Conservation (phyloP, 2,329 filamentous ascomycete genomes). For the Calonectria hongkongensis region DNA sequence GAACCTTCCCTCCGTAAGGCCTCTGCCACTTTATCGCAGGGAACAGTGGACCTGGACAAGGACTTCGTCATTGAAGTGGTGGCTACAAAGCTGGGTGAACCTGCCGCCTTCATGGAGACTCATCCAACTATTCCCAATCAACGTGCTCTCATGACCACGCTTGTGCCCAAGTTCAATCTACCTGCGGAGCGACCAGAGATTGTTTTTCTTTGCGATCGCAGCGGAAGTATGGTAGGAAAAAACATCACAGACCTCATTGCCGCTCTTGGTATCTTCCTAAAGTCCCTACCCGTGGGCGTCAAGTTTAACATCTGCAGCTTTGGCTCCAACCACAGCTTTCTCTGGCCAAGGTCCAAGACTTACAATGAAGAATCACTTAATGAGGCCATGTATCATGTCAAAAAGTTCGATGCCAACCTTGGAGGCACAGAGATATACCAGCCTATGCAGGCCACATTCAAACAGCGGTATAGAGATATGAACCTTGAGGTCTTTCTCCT, state of each 20-base stretch:
- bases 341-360: conserved; percentile 67
- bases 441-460: conserved; percentile 67
- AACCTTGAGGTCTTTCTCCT: conserved; percentile 73
- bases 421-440: conserved; percentile 72
- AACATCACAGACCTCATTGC: conserved; percentile 72
- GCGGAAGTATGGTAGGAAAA: conserved; percentile 74
- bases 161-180: conserved; percentile 81
- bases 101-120: conserved; percentile 78
- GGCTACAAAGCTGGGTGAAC: conserved; percentile 55
- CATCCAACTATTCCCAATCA: conserved; percentile 63
- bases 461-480: conserved; percentile 64
- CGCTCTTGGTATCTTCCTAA: conserved; percentile 78
- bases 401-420: conserved; percentile 65
- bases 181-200: conserved; percentile 75
- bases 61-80: too few relatives aligned
- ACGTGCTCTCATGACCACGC: conserved; percentile 80
- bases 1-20: too few relatives aligned
- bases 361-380: conserved; percentile 67
- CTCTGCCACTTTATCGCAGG: too few relatives aligned
- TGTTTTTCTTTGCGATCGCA: conserved; percentile 83
- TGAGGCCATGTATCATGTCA: conserved; percentile 64
- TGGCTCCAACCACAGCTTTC: conserved; percentile 67
- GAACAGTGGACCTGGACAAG: too few relatives aligned
- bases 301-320: conserved; percentile 84
- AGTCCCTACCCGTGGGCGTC: conserved; percentile 77